These are phyloP conservation scores for Euphorbia pulcherrima DNA, from an alignment of 345 rosid genomes.

Conservation along the genomic window DNA sequence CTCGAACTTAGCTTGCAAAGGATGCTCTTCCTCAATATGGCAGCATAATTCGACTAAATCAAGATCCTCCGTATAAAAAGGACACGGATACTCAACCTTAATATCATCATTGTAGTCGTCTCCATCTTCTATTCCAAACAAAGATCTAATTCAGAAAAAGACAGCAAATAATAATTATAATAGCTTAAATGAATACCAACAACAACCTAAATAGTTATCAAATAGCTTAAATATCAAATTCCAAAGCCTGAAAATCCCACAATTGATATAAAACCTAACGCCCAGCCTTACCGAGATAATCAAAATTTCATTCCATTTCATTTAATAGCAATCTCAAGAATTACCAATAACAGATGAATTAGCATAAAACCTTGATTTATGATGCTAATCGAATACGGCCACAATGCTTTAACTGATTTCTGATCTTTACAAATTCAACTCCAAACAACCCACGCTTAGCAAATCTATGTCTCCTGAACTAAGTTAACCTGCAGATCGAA, in stretches of 20 bases:
- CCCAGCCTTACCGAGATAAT: not conserved
- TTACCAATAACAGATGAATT: not conserved
- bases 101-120: conserved; percentile 20
- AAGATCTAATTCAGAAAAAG: conserved; percentile 25
- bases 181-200: no score
- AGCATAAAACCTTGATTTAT: conserved; percentile 3
- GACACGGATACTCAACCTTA: conserved; percentile 29
- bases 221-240: not conserved
- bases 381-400: not conserved
- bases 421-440: not conserved
- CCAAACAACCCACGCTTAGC: not conserved
- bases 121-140: conserved; percentile 20
- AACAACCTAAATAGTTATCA: no score
- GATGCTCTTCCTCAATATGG: conserved; percentile 28
- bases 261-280: not conserved
- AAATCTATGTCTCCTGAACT: not conserved
- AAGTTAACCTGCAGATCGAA: conserved; percentile 8
- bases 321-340: not conserved
- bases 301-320: not conserved
- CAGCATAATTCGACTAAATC: conserved; percentile 32
- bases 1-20: conserved; percentile 17
- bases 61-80: conserved; percentile 21
- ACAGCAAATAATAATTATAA: not conserved
- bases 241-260: conserved; percentile 4
- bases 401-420: not conserved